These are phyloP conservation scores for Usnea hakonensis DNA, from an alignment of 495 filamentous ascomycete species.

Conservation along the genomic window DNA sequence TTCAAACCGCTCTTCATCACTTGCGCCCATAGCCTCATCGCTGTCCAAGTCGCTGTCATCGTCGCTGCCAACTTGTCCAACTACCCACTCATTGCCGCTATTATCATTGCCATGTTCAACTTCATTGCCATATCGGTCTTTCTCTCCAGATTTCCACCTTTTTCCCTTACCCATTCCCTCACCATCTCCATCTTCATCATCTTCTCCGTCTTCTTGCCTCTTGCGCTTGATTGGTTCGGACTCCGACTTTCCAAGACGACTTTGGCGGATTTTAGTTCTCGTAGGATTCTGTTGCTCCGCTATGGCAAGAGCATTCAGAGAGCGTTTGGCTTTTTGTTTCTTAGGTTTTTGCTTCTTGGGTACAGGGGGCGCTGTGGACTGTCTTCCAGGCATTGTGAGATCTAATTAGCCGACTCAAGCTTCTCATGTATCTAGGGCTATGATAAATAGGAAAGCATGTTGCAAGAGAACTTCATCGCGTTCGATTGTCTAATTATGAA, in stretches of 20 bases:
- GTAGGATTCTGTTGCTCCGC: conserved; percentile 56
- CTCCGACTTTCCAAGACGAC: conserved; percentile 53
- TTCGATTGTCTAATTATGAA: background rate
- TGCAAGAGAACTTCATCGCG: background rate
- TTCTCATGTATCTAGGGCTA: background rate
- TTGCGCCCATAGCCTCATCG: conserved; percentile 87
- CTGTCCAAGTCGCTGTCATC: conserved; percentile 82
- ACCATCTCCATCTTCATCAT: conserved; percentile 35
- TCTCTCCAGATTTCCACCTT: conserved; percentile 26
- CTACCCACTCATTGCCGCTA: conserved; percentile 80
- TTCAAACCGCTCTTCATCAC: conserved; percentile 76
- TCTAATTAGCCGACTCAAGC: background rate
- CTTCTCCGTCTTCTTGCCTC: conserved; percentile 40
- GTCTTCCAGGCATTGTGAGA: conserved; percentile 57
- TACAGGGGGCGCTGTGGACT: conserved; percentile 47
- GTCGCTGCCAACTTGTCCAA: conserved; percentile 66
- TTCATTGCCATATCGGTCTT: conserved; percentile 21
- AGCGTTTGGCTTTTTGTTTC: conserved; percentile 49
- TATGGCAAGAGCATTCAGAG: conserved; percentile 77
- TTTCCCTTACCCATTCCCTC: conserved; percentile 41
- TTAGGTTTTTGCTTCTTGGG: conserved; percentile 33
- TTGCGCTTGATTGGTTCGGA: conserved; percentile 40
- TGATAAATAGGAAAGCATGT: background rate
- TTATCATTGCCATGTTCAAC: conserved; percentile 63
- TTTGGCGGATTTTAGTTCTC: conserved; percentile 43